These are phyloP conservation scores for Pichia phayaonensis DNA, from an alignment of 805 yeast species.

Conservation along the genomic window DNA sequence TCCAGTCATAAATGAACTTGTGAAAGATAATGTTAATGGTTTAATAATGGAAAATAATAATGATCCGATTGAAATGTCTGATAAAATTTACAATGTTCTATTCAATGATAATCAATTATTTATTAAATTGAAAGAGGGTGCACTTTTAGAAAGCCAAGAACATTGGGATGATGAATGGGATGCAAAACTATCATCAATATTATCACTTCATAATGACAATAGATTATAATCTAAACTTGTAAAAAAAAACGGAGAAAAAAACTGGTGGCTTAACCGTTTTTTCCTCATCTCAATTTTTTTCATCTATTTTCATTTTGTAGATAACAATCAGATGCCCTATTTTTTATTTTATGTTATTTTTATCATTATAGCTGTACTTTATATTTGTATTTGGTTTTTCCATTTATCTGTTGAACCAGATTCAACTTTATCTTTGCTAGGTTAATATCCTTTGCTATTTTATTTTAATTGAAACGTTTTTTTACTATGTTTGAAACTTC, in stretches of 20 bases:
- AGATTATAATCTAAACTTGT: neutral
- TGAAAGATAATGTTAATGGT: conserved; percentile 65
- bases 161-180: conserved; percentile 82
- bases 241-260: neutral
- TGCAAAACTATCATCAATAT: conserved; percentile 31
- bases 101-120: conserved; percentile 21
- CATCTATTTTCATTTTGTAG: no score
- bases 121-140: conserved; percentile 52
- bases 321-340: neutral
- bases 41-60: conserved; percentile 35
- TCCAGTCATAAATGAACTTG: conserved; percentile 72
- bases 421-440: neutral
- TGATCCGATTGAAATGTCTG: conserved; percentile 37
- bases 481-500: neutral
- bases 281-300: neutral
- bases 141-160: conserved; percentile 54
- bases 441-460: neutral
- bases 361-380: neutral
- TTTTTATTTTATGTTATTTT: neutral
- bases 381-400: neutral
- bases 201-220: conserved; percentile 10
- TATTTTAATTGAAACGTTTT: neutral
- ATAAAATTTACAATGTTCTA: conserved; percentile 28
- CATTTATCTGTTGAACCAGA: neutral
- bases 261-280: neutral